Conservation (phyloP, 2,329 filamentous ascomycete species). For the Cadophora malorum region DNA sequence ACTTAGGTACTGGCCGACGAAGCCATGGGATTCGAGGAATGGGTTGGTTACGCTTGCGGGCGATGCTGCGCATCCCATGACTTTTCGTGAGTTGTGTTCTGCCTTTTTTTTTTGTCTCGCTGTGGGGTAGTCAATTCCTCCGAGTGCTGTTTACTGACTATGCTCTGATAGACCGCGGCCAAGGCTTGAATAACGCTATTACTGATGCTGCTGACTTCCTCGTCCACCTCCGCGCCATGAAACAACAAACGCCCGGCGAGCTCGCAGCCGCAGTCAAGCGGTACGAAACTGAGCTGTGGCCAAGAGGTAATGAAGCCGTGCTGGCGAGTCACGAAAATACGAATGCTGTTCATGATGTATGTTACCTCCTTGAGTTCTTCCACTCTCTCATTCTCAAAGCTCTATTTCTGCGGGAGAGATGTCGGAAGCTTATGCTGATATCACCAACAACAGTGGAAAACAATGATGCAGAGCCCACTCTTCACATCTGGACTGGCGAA, state of each 20-base stretch:
- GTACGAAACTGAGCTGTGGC: slow-evolving; percentile 54
- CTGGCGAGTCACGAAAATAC: slow-evolving; percentile 52
- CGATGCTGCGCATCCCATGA: slow-evolving; percentile 65
- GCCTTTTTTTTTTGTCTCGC: too few species aligned
- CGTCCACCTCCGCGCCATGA: slow-evolving; percentile 36
- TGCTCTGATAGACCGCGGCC: slow-evolving; percentile 46
- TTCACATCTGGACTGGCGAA: slow-evolving; percentile 31
- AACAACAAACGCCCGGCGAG: slow-evolving; percentile 33
- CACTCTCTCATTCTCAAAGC: too few species aligned
- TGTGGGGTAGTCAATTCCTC: too few species aligned
- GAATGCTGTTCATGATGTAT: slow-evolving; percentile 52
- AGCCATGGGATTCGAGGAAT: slow-evolving; percentile 50
- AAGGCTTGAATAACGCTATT: slow-evolving; percentile 55
- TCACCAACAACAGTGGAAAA: slow-evolving; percentile 36
- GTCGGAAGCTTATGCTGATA: neutral
- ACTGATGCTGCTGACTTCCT: slow-evolving; percentile 46
- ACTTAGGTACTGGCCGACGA: slow-evolving; percentile 45
- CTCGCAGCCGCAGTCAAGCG: slow-evolving; percentile 46
- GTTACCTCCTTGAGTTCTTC: neutral
- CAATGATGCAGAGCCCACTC: slow-evolving; percentile 44
- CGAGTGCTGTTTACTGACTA: neutral
- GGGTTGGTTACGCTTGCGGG: slow-evolving; percentile 57
- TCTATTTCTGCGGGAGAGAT: too few species aligned
- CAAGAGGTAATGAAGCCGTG: slow-evolving; percentile 52
- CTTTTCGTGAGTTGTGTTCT: slow-evolving; percentile 41